A percentile compares a stretch with the other conserved stretches of the same genome.
phyloP scores from a whole-genome alignment of 164 flowering plant genomes.

The Liriodendron chinense region DNA sequence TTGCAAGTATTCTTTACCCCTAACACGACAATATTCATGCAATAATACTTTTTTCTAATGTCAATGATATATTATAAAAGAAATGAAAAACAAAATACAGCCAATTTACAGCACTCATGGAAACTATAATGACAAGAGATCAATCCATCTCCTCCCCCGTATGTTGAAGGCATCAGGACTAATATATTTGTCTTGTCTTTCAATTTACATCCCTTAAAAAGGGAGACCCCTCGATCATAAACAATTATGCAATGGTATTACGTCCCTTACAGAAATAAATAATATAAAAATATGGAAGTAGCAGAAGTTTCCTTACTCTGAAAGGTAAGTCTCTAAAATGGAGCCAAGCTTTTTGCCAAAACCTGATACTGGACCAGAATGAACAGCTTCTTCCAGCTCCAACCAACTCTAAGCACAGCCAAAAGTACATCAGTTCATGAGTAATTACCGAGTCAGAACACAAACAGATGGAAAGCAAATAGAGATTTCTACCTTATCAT shows the following conservation, averaged over 20 bases:
- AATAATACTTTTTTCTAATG: too few species aligned
- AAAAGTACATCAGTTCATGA: background rate
- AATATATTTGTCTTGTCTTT: too few species aligned
- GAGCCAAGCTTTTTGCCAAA: slow-evolving; percentile 64
- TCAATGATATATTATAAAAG: too few species aligned
- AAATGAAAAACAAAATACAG: too few species aligned
- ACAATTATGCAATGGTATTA: background rate
- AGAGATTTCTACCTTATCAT: slow-evolving; percentile 41
- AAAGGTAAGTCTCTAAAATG: slow-evolving; percentile 45
- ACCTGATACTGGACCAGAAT: slow-evolving; percentile 48
- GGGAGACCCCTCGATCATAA: too few species aligned
- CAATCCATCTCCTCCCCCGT: too few species aligned
- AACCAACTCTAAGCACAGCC: slow-evolving; percentile 45
- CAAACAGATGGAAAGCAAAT: background rate
- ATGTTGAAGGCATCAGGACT: too few species aligned
- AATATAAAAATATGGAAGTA: background rate
- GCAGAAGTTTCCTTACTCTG: slow-evolving; percentile 44
- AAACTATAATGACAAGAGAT: too few species aligned
- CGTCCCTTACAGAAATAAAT: background rate
- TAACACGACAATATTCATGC: too few species aligned
- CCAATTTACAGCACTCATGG: too few species aligned
- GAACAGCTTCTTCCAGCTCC: slow-evolving; percentile 46
- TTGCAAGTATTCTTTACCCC: too few species aligned
- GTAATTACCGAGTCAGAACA: background rate
- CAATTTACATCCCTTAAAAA: too few species aligned